phyloP scores from a whole-genome alignment of 345 rosid genomes.

The Lumnitzera racemosa region DNA sequence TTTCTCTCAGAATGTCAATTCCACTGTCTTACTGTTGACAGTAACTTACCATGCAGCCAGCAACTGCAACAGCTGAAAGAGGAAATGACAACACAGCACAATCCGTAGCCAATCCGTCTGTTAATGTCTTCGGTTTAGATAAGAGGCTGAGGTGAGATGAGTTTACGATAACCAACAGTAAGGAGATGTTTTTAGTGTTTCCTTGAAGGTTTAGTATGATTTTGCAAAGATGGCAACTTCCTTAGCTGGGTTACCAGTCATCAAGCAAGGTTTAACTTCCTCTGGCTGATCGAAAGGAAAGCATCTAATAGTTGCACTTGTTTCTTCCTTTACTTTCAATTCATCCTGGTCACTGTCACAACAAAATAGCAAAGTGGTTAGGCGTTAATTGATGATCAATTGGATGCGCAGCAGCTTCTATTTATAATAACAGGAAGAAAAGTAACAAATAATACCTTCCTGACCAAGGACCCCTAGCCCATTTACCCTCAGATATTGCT shows the following conservation, averaged over 20 bases:
- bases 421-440: neutral
- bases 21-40: too few species aligned
- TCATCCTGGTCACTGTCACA: constrained; percentile 63
- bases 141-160: too few species aligned
- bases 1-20: too few species aligned
- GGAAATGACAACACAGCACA: too few species aligned
- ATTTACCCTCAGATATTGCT: constrained; percentile 71
- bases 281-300: constrained; percentile 77
- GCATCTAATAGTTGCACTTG: constrained; percentile 88
- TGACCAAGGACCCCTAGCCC: constrained; percentile 98
- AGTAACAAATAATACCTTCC: constrained; percentile 38
- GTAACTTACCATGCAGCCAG: too few species aligned
- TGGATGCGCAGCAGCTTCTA: neutral
- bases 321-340: constrained; percentile 81
- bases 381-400: neutral
- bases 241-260: constrained; percentile 72
- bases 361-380: neutral
- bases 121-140: too few species aligned
- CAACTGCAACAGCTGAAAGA: too few species aligned
- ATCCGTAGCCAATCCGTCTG: too few species aligned
- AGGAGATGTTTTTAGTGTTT: too few species aligned
- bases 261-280: constrained; percentile 62
- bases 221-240: constrained; percentile 91
- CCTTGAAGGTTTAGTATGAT: constrained; percentile 38
- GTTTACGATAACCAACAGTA: too few species aligned